Evolutionary conservation across 2,329 filamentous ascomycete genomes (phyloP).

Genomic region (Clonostachys rosea): DNA sequence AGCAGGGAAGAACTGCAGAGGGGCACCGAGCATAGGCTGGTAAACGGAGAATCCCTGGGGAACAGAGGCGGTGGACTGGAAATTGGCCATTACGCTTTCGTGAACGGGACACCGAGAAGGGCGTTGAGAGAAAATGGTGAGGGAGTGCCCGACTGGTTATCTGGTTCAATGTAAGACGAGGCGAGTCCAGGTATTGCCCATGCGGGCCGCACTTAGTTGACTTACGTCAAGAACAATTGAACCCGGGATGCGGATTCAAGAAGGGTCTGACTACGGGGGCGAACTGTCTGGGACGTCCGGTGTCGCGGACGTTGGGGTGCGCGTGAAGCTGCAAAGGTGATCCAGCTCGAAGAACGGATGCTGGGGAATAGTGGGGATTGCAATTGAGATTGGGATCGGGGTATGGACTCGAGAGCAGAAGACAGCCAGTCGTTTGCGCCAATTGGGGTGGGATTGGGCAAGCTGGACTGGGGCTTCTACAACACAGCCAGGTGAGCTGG

Average conservation of each 20-base stretch:
- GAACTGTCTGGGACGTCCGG: neutral
- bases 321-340: no score
- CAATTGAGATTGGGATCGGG: no score
- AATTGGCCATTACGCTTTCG: slow-evolving; percentile 16
- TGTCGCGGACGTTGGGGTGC: neutral
- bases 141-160: slow-evolving; percentile 1
- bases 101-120: neutral
- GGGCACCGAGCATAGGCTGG: slow-evolving; percentile 50
- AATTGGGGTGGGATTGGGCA: no score
- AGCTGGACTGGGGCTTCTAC: no score
- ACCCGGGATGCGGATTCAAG: neutral
- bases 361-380: no score
- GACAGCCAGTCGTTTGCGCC: no score
- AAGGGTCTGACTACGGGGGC: neutral
- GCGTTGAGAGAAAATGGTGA: neutral
- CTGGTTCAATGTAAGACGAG: neutral
- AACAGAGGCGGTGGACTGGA: slow-evolving; percentile 8
- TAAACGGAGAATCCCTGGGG: slow-evolving; percentile 54
- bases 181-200: neutral
- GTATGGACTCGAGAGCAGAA: no score
- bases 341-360: no score
- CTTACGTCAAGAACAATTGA: neutral
- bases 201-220: neutral
- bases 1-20: slow-evolving; percentile 62
- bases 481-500: no score